phyloP scores from a whole-genome alignment of 2,329 filamentous ascomycete genomes.

The Beauveria rudraprayagi region DNA sequence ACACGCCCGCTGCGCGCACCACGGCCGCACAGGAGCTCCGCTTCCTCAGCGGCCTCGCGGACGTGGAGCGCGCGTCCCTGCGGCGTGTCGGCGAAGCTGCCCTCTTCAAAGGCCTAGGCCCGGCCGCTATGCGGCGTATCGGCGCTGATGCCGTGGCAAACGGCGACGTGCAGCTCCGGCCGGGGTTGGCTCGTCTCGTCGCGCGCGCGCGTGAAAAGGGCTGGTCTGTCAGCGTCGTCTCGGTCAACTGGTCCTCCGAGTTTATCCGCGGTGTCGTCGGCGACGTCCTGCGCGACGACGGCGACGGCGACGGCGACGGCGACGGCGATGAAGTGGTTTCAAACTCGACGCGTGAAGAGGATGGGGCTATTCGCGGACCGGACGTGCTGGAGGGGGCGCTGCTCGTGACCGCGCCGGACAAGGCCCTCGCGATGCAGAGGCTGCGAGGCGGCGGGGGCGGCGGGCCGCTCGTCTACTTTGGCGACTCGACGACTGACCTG shows the following conservation, averaged over 20 bases:
- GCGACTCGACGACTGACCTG: slow-evolving; percentile 50
- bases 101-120: slow-evolving; percentile 35
- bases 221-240: slow-evolving; percentile 37
- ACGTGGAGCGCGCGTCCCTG: slow-evolving; percentile 39
- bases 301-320: not conserved
- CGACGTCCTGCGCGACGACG: slow-evolving; percentile 16
- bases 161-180: slow-evolving; percentile 27
- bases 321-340: slow-evolving; percentile 26
- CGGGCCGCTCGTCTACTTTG: slow-evolving; percentile 41
- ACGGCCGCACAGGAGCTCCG: slow-evolving; percentile 30
- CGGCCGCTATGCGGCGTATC: slow-evolving; percentile 26
- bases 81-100: slow-evolving; percentile 33
- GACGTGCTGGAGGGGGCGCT: slow-evolving; percentile 18
- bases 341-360: slow-evolving; percentile 31
- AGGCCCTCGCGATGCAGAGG: slow-evolving; percentile 32
- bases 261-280: slow-evolving; percentile 39
- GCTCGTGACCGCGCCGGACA: slow-evolving; percentile 36
- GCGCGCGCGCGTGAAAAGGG: slow-evolving; percentile 19
- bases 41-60: slow-evolving; percentile 32
- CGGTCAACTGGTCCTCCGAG: slow-evolving; percentile 42
- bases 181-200: slow-evolving; percentile 32
- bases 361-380: slow-evolving; percentile 35
- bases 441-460: slow-evolving; percentile 17
- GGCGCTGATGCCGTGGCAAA: slow-evolving; percentile 28
- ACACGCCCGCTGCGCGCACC: slow-evolving; percentile 23